These are phyloP conservation scores for Glaciozyma martinii DNA, from an alignment of 768 basidiomycete species.

Conservation along the genomic window DNA sequence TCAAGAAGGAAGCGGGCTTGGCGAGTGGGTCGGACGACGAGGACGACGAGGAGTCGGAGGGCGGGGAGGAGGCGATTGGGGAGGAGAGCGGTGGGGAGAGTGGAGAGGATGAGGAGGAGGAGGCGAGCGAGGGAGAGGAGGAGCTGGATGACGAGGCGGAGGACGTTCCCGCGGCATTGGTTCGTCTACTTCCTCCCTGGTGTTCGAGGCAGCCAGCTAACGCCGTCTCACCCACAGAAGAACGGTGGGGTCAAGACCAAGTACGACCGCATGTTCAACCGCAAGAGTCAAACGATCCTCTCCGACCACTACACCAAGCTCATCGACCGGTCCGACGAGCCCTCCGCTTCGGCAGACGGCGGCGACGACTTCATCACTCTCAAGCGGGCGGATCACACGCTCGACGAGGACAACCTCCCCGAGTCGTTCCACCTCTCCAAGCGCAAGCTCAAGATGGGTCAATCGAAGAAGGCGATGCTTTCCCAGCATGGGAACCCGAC, in stretches of 20 bases:
- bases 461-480: conserved; percentile 61
- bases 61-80: neutral
- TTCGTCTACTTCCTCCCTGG: neutral
- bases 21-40: conserved; percentile 12
- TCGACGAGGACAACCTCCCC: conserved; percentile 40
- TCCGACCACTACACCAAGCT: conserved; percentile 84
- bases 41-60: conserved; percentile 19
- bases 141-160: conserved; percentile 9
- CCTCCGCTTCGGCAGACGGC: conserved; percentile 22
- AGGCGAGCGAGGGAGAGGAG: neutral
- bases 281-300: conserved; percentile 86
- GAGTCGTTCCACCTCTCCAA: conserved; percentile 56
- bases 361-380: conserved; percentile 85
- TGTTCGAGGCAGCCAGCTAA: neutral
- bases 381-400: conserved; percentile 78
- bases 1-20: conserved; percentile 28
- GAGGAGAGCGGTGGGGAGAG: neutral
- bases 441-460: conserved; percentile 67
- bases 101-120: conserved; percentile 5
- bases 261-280: conserved; percentile 95
- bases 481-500: conserved; percentile 53
- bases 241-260: conserved; percentile 51
- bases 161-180: conserved; percentile 2
- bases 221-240: neutral
- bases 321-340: conserved; percentile 46